These are phyloP conservation scores for Gaeumannomyces sp. DNA, from an alignment of 2,329 filamentous ascomycete species.

Conservation along the genomic window DNA sequence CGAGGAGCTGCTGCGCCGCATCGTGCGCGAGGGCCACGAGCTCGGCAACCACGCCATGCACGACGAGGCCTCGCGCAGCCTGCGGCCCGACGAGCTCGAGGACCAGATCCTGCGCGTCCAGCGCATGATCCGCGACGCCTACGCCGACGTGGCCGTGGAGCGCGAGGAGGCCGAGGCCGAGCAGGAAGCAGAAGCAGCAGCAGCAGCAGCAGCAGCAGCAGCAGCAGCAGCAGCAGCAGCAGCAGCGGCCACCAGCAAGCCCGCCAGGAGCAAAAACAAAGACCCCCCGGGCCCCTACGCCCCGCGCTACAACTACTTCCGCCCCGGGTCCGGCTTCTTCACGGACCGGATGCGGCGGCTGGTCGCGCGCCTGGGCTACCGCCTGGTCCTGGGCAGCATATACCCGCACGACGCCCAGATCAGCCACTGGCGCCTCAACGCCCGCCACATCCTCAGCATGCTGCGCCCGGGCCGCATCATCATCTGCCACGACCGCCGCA, in stretches of 20 bases:
- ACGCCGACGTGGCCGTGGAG: constrained; percentile 36
- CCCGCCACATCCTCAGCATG: constrained; percentile 75
- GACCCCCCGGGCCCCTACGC: constrained; percentile 12
- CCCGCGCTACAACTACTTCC: constrained; percentile 61
- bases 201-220: too few species aligned
- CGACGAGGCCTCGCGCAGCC: constrained; percentile 66
- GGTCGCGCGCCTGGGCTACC: constrained; percentile 56
- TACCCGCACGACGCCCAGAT: constrained; percentile 94
- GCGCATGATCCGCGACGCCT: constrained; percentile 49
- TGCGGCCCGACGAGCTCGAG: constrained; percentile 53
- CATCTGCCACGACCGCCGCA: constrained; percentile 76
- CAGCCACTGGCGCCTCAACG: constrained; percentile 61
- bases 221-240: too few species aligned
- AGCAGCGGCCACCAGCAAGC: constrained; percentile 7
- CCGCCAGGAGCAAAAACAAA: too few species aligned
- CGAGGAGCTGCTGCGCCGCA: constrained; percentile 47
- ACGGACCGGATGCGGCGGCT: constrained; percentile 60
- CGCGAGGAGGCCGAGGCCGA: constrained; percentile 8
- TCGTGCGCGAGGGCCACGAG: constrained; percentile 58
- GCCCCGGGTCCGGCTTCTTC: constrained; percentile 82
- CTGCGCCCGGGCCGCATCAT: constrained; percentile 70
- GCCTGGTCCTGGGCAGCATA: constrained; percentile 72
- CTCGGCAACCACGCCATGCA: constrained; percentile 86
- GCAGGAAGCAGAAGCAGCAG: too few species aligned
- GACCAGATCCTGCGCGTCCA: constrained; percentile 62